phyloP scores from a whole-genome alignment of 2,329 filamentous ascomycete species.

The Phyllosticta citribraziliensis region DNA sequence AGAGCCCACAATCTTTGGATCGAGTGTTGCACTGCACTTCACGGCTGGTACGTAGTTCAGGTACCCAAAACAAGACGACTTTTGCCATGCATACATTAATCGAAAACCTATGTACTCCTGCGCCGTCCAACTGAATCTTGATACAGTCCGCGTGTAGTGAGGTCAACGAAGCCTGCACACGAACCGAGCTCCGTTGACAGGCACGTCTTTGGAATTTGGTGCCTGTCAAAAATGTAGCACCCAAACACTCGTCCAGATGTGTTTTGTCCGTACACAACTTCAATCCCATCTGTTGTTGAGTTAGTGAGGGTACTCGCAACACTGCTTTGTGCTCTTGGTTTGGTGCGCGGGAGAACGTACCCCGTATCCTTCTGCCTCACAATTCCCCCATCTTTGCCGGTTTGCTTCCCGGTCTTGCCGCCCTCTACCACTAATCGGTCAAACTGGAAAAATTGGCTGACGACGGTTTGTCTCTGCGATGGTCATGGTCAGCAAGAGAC shows the following conservation, averaged over 20 bases:
- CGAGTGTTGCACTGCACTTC: neutral
- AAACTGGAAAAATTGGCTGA: constrained; percentile 90
- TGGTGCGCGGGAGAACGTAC: constrained; percentile 39
- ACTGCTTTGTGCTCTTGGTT: neutral
- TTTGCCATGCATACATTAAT: neutral
- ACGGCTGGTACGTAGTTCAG: neutral
- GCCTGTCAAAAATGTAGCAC: neutral
- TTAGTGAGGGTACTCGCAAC: neutral
- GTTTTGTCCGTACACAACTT: neutral
- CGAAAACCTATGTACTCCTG: neutral
- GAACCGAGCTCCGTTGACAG: neutral
- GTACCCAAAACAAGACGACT: neutral
- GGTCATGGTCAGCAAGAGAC: neutral
- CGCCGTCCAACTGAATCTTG: neutral
- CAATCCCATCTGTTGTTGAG: neutral
- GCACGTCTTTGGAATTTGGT: neutral
- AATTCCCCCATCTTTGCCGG: constrained; percentile 55
- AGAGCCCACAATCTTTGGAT: neutral
- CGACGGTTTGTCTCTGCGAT: constrained; percentile 77
- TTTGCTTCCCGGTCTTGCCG: constrained; percentile 67
- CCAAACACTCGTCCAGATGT: neutral
- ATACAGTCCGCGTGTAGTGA: neutral
- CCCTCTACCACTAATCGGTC: constrained; percentile 89
- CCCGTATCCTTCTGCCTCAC: constrained; percentile 70
- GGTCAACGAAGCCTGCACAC: neutral